phyloP scores from a whole-genome alignment of 78 protist genomes.

The Tieghemostelium lacteum region DNA sequence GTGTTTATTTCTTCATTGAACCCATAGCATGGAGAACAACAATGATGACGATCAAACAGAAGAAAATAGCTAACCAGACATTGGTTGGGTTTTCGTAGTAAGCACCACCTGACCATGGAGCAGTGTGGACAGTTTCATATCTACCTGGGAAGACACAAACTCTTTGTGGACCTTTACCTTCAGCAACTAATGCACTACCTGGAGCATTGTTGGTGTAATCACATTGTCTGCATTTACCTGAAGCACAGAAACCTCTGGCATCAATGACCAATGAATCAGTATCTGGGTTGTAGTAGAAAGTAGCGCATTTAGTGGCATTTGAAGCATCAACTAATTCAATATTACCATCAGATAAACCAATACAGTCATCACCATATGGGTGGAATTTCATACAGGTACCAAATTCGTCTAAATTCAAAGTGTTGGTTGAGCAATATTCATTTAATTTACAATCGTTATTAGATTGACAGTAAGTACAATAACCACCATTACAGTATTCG shows the following conservation, averaged over 20 bases:
- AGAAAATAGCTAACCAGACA: slow-evolving; percentile 69
- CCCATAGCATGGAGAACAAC: slow-evolving; percentile 48
- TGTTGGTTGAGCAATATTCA: slow-evolving; percentile 24
- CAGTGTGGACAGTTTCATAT: slow-evolving; percentile 35
- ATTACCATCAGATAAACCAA: not conserved
- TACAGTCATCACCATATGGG: slow-evolving; percentile 16
- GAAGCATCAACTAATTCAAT: not conserved
- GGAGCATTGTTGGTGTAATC: slow-evolving; percentile 1
- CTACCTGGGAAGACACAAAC: slow-evolving; percentile 74
- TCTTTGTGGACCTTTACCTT: slow-evolving; percentile 29
- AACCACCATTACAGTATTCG: slow-evolving; percentile 39
- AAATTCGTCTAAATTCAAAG: not conserved
- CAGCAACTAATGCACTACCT: not conserved
- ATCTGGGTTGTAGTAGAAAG: slow-evolving; percentile 3
- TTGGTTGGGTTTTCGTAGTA: slow-evolving; percentile 13
- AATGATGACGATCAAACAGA: slow-evolving; percentile 57
- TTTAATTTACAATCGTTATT: slow-evolving; percentile 19
- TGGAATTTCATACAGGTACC: slow-evolving; percentile 54
- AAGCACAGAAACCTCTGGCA: not conserved
- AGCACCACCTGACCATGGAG: slow-evolving; percentile 26
- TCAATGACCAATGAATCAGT: not conserved
- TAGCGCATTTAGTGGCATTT: slow-evolving; percentile 42
- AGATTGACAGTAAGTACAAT: slow-evolving; percentile 11
- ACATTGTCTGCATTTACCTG: slow-evolving; percentile 40
- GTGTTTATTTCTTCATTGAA: slow-evolving; percentile 49